Base-by-base conservation (phyloP, 2,329 filamentous ascomycete genomes). In the Trichoderma hamatum region DNA sequence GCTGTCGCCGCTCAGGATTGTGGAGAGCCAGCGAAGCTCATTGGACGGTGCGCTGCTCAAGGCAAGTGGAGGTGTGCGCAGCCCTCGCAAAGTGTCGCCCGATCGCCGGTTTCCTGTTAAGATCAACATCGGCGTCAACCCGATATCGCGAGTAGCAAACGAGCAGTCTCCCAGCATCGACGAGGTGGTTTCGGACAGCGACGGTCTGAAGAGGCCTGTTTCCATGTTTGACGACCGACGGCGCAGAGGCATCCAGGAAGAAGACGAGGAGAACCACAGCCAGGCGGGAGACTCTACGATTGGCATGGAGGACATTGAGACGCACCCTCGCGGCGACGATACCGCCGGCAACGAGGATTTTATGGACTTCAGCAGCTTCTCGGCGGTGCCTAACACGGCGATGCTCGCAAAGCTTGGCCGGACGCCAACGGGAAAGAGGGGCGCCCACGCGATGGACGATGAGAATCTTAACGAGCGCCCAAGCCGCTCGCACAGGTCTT, bases 351-450 rank as follows among this genome's bases (percentile, higher is more conserved):
- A 85, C 1, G 90, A 93, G 72, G 90, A 93, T 73, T 91, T 89
- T 55, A 81, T 90, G 86, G 65, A 67, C 43, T 92, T 97, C 77
- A 97, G 93, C 82, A 89, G 87, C 14, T 97, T 97, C 80, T 97
- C 95, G 1, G 93, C 93, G 10, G 88, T 97, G 66, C 93, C 93
- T 6, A 93, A 95, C 74, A 88, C 96, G 88, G 96, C 93, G 24
- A 89, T 90, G 75, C 93, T 96, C 75, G 90, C 92, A 10, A 89
- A 89, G 72, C 81, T 96, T 67, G 89, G 90, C 67, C 88, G 90
- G 71, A 91, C 85, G 52, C 88, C 79, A n/a, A 81, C 80, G 32
- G 75, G 76, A 30, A 77, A 79, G 71, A 79, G 78, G 9, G 76
- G 78, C 3, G 78, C 81, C 36, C 75, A 78, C 0, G 76, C 77